phyloP scores from a whole-genome alignment of 2,329 filamentous ascomycete species.

The Cadophora sp. region DNA sequence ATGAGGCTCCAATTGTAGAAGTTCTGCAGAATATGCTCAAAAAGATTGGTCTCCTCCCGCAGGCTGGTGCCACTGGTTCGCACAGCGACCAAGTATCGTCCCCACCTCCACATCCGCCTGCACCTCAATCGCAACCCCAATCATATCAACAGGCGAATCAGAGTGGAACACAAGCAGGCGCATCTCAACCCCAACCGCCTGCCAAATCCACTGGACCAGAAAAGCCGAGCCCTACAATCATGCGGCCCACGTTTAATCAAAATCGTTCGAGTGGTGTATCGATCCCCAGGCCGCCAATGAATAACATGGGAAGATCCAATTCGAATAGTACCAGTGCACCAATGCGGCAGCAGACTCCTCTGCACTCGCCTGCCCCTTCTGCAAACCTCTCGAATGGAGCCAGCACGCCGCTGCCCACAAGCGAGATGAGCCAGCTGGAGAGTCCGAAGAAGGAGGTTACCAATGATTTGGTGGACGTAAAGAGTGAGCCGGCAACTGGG shows the following conservation, averaged over 20 bases:
- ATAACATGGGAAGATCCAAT: constrained; percentile 14
- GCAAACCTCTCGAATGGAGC: constrained; percentile 31
- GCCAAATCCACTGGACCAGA: constrained; percentile 31
- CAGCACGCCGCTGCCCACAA: constrained; percentile 27
- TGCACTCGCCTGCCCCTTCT: constrained; percentile 36
- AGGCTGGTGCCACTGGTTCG: constrained; percentile 19
- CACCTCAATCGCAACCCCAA: constrained; percentile 24
- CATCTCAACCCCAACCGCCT: constrained; percentile 25
- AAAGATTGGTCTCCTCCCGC: constrained; percentile 26
- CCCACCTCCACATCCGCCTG: constrained; percentile 26
- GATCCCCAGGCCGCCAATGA: constrained; percentile 44
- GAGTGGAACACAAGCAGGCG: constrained; percentile 31
- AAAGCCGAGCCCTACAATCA: constrained; percentile 34
- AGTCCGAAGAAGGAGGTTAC: constrained; percentile 30
- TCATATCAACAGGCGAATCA: constrained; percentile 28
- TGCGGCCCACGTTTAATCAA: constrained; percentile 40
- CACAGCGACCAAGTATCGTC: constrained; percentile 26
- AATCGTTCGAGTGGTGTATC: constrained; percentile 33
- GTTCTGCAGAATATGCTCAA: constrained; percentile 39
- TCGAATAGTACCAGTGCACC: constrained; percentile 36
- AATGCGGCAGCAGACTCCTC: constrained; percentile 32
- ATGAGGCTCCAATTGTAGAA: constrained; percentile 36
- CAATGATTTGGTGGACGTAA: constrained; percentile 36
- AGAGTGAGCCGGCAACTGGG: constrained; percentile 34
- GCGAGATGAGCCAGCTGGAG: constrained; percentile 29